Percentiles rank a stretch among this genome's conserved stretches.
Conservation (phyloP, 2,329 filamentous ascomycete genomes). For the Fusarium longipes region DNA sequence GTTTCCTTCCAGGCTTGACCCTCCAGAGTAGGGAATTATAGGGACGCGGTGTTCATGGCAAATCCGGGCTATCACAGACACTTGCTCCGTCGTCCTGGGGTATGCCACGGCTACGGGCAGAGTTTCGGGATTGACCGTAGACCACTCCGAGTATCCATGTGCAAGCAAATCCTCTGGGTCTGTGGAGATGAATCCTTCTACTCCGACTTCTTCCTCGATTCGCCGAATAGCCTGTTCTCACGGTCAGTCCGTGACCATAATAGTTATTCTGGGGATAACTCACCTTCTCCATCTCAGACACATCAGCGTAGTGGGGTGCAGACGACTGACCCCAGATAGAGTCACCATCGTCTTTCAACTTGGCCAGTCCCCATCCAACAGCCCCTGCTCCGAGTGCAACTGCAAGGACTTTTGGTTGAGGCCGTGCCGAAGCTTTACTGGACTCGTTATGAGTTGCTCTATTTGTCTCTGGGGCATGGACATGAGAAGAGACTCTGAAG, state of each 20-base stretch:
- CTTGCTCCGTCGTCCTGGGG: constrained; percentile 69
- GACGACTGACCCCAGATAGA: constrained; percentile 31
- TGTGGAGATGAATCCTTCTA: constrained; percentile 69
- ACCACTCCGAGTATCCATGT: constrained; percentile 77
- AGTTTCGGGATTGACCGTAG: constrained; percentile 68
- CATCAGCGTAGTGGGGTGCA: constrained; percentile 54
- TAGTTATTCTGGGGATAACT: constrained; percentile 8
- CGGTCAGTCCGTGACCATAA: constrained; percentile 12
- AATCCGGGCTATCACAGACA: constrained; percentile 70
- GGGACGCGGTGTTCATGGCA: constrained; percentile 85
- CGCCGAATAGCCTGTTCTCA: constrained; percentile 62
- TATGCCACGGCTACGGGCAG: constrained; percentile 74
- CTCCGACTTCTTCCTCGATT: constrained; percentile 61
- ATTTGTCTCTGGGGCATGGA: constrained; percentile 17
- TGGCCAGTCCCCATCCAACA: constrained; percentile 56
- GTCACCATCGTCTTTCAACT: constrained; percentile 35
- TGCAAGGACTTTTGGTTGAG: constrained; percentile 51
- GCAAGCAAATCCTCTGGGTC: constrained; percentile 70
- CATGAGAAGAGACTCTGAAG: constrained; percentile 23
- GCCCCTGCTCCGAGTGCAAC: constrained; percentile 55
- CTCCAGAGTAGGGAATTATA: constrained; percentile 88
- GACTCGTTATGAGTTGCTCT: constrained; percentile 8
- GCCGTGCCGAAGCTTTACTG: constrained; percentile 39
- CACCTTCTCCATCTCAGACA: constrained; percentile 58
- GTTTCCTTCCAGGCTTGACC: constrained; percentile 88